Evolutionary conservation across 2,329 filamentous ascomycete genomes (phyloP), one percentile per base, ranked within the genome.

Genomic region (Penicillium digitatum): DNA sequence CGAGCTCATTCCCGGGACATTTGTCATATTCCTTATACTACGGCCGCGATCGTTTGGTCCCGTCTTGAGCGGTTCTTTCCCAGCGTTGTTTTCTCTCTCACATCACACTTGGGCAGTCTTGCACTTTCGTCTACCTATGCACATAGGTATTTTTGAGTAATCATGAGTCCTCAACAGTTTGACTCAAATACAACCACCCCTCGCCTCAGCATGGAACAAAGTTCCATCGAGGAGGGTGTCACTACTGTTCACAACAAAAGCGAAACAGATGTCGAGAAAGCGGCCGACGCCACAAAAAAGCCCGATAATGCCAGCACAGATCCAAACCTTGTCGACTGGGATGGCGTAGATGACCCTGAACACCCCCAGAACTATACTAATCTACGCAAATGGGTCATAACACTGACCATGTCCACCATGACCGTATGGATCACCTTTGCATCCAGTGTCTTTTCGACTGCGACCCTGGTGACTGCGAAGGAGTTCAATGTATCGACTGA

Each of bases 371-470:
- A 71, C 45, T 62, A 58, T 34, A 48, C 55, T 5, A 43, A 22
- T 0, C 6, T 22, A 3, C 58, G 58, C 27, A 80, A 76, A 66
- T 80, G 74, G 74, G 50, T 66, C 7, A 72, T 76, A 35, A 80
- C 78, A 0, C 61, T 75, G 29, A 60, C 70, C 1, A 68, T 78
- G 48, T 75, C 72, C 2, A 35, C 66, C 2, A 72, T 79, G 66
- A 78, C 77, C 0, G 73, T 81, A 52, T 74, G 69, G 59, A 73
- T 79, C 40, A 80, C 78, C 0, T 81, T 81, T 47, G 71, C 77
- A 11, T 76, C 71, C 40, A 76, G 73, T 42, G 70, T 81, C 44
- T 79, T 79, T 63, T 75, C 71, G 29, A 72, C 76, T 10, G 77
- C 78, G 0, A 76, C 74, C 3, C 8, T 52, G 10, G 69, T 69